Conservation (phyloP, 2,329 filamentous ascomycete genomes). For the Colletotrichum gigasporum region DNA sequence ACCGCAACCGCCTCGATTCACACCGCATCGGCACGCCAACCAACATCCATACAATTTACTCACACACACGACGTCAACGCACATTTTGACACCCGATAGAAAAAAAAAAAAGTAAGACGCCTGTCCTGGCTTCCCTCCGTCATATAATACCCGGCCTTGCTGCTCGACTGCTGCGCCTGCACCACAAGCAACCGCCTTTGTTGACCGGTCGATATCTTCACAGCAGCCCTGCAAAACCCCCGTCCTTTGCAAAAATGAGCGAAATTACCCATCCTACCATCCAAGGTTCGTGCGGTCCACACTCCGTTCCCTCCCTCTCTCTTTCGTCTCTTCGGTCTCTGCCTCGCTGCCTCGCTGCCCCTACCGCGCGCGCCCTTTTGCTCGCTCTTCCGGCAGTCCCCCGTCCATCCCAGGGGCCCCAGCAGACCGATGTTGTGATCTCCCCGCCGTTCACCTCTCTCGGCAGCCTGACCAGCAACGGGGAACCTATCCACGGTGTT, state of each 20-base stretch:
- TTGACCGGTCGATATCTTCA: slow-evolving; percentile 27
- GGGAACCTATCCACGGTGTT: background rate
- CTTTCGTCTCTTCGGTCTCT: background rate
- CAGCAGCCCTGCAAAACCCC: slow-evolving; percentile 19
- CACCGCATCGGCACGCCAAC: slow-evolving; percentile 3
- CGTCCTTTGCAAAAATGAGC: slow-evolving; percentile 51
- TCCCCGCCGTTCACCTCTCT: slow-evolving; percentile 5
- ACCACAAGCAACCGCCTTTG: slow-evolving; percentile 11
- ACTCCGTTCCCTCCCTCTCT: background rate
- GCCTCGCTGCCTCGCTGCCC: background rate
- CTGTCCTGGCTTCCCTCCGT: slow-evolving; percentile 20
- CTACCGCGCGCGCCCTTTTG: background rate
- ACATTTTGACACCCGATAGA: background rate
- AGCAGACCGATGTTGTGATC: slow-evolving; percentile 2
- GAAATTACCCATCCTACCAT: slow-evolving; percentile 67
- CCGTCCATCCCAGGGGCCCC: background rate
- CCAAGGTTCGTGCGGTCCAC: slow-evolving; percentile 57
- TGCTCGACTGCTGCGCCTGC: slow-evolving; percentile 6
- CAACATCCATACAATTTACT: no score
- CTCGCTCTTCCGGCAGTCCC: background rate
- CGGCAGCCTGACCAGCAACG: background rate
- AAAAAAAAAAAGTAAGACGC: slow-evolving; percentile 13
- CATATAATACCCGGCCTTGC: slow-evolving; percentile 18
- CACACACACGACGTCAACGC: slow-evolving; percentile 13
- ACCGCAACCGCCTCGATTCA: background rate